Evolutionary conservation across 768 basidiomycete species (phyloP).

Genomic region (Saitozyma podzolica): DNA sequence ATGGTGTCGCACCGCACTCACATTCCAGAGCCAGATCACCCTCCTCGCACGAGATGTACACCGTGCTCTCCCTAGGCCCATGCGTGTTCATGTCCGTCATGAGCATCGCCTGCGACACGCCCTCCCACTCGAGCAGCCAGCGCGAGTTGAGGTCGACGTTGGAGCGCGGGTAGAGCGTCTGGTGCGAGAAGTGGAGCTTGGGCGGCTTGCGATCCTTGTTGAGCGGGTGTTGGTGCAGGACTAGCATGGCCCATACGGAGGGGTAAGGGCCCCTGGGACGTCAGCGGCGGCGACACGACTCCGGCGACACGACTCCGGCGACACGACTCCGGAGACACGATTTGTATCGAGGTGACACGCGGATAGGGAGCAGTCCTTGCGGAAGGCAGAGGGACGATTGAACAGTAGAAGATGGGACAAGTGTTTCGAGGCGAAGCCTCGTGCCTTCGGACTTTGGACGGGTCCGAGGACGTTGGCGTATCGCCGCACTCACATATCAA

Average conservation of each 20-base stretch:
- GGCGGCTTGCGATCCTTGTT: slow-evolving; percentile 63
- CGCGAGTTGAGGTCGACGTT: slow-evolving; percentile 76
- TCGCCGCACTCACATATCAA: slow-evolving; percentile 67
- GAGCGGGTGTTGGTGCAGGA: slow-evolving; percentile 74
- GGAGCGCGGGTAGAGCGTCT: slow-evolving; percentile 71
- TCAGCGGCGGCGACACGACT: neutral
- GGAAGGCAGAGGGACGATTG: too few relatives aligned
- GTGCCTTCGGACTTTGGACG: too few relatives aligned
- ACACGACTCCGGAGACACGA: too few relatives aligned
- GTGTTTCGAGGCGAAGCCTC: too few relatives aligned
- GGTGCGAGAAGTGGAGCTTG: slow-evolving; percentile 64
- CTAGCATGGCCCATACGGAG: slow-evolving; percentile 66
- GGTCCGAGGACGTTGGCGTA: too few relatives aligned
- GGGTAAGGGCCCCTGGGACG: slow-evolving; percentile 25
- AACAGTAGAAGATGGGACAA: too few relatives aligned
- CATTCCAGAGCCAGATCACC: slow-evolving; percentile 66
- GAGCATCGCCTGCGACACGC: slow-evolving; percentile 59
- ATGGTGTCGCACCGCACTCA: slow-evolving; percentile 17
- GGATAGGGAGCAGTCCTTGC: too few relatives aligned
- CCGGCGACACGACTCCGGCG: neutral
- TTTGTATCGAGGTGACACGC: neutral
- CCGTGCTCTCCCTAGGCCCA: slow-evolving; percentile 27
- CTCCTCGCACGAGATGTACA: slow-evolving; percentile 69
- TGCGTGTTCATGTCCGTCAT: slow-evolving; percentile 30
- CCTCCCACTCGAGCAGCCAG: slow-evolving; percentile 70